Conservation (phyloP, 371 early-diverging fungal genomes). For the Mucor sp. region DNA sequence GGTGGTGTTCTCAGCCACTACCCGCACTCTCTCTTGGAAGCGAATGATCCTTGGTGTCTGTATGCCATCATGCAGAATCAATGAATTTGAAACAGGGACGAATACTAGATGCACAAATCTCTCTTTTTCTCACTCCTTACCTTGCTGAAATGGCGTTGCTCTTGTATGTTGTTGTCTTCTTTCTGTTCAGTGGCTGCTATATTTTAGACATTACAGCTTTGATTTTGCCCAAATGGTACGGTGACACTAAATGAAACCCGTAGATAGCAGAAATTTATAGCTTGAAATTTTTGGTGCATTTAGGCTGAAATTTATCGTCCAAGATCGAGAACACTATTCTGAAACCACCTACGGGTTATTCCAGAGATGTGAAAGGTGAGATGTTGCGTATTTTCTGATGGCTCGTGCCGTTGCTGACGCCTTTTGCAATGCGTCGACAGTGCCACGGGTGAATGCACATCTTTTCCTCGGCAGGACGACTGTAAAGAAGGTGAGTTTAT, state of each 20-base stretch:
- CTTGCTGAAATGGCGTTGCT: conserved; percentile 21
- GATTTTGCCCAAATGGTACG: conserved; percentile 27
- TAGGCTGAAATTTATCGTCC: conserved; percentile 23
- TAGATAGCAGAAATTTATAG: background rate
- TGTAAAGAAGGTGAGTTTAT: conserved; percentile 27
- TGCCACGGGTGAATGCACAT: conserved; percentile 32
- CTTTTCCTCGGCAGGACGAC: conserved; percentile 32
- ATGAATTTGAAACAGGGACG: background rate
- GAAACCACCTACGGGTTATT: conserved; percentile 31
- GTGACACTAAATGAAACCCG: background rate
- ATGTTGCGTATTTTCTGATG: background rate
- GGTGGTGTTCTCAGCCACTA: background rate
- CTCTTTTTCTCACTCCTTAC: background rate
- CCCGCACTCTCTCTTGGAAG: background rate
- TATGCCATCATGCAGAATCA: background rate
- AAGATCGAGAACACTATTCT: conserved; percentile 25
- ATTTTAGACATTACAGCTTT: conserved; percentile 26
- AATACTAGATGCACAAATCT: background rate
- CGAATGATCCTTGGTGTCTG: background rate
- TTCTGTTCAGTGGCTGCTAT: conserved; percentile 26
- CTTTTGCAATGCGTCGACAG: background rate
- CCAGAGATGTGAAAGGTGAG: conserved; percentile 21
- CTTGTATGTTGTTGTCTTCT: conserved; percentile 30
- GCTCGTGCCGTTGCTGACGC: background rate
- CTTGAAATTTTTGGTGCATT: background rate